Percentiles rank a stretch among this genome's conserved stretches.
These are phyloP conservation scores for Onygena corvina DNA, from an alignment of 2,329 filamentous ascomycete genomes.

Conservation along the genomic window DNA sequence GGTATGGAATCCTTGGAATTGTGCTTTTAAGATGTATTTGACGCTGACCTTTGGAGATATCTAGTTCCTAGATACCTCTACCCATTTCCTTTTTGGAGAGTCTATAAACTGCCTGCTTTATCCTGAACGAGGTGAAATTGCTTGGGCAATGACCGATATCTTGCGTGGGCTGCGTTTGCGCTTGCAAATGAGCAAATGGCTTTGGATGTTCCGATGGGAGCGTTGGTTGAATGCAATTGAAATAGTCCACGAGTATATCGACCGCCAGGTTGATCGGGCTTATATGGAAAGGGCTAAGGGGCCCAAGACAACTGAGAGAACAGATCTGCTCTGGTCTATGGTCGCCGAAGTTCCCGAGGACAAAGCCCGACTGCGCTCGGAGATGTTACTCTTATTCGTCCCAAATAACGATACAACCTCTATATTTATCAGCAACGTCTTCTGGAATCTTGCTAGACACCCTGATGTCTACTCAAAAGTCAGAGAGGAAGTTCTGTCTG, in stretches of 20 bases:
- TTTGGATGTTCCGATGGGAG: not conserved
- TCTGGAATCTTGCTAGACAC: conserved; percentile 11
- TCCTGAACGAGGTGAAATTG: not conserved
- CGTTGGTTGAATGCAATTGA: not conserved
- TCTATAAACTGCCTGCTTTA: conserved; percentile 11
- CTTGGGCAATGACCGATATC: conserved; percentile 2
- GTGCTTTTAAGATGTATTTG: not conserved
- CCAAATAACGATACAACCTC: conserved; percentile 16
- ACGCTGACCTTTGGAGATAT: not conserved
- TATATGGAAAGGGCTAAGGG: not conserved
- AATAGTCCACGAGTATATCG: not conserved
- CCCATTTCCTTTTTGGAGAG: conserved; percentile 17
- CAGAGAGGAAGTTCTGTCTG: not conserved
- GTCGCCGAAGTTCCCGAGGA: not conserved
- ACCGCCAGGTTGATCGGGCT: not conserved
- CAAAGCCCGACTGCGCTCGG: conserved; percentile 7
- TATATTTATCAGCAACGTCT: conserved; percentile 13
- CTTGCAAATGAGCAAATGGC: not conserved
- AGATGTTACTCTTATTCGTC: conserved; percentile 10
- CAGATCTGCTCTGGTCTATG: not conserved
- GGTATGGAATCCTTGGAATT: no score
- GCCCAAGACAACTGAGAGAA: not conserved
- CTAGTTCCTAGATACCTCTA: conserved; percentile 14
- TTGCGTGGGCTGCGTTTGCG: conserved; percentile 8
- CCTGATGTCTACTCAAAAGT: conserved; percentile 8